Conservation (phyloP, 179 eudicot species). For the Corrigiola litoralis region DNA sequence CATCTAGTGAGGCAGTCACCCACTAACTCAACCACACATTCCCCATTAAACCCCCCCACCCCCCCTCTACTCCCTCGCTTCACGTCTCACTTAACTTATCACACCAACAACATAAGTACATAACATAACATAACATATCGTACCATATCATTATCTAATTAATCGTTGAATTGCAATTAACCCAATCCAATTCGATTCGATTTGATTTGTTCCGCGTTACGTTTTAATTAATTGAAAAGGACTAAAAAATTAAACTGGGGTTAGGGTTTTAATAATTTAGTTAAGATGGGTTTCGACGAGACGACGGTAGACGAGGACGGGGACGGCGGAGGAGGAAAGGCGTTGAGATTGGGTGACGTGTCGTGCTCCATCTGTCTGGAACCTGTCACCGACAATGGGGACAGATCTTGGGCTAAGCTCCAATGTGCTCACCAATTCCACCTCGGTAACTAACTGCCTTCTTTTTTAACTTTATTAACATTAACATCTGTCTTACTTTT, state of each 20-base stretch:
- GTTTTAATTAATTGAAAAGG: no score
- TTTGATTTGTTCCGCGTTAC: neutral
- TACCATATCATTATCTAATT: no score
- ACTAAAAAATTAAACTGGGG: neutral
- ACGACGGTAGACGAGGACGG: conserved; percentile 41
- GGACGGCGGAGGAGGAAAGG: conserved; percentile 33
- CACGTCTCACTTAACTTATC: no score
- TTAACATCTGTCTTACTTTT: conserved; percentile 12
- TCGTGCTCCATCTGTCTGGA: conserved; percentile 91
- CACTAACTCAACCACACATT: no score
- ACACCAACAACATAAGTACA: neutral
- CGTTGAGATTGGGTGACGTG: conserved; percentile 26
- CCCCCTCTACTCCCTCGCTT: neutral
- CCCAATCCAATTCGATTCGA: neutral
- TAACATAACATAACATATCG: neutral
- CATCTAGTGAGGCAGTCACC: no score
- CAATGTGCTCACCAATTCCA: conserved; percentile 91
- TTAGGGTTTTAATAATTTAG: conserved; percentile 22
- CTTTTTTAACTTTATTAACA: no score
- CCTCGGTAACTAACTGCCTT: no score
- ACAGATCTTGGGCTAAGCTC: conserved; percentile 90
- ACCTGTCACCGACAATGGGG: conserved; percentile 54
- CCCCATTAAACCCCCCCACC: neutral
- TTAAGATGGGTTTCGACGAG: conserved; percentile 61
- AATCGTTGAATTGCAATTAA: neutral